These are phyloP conservation scores for Rhizomucor pusillus DNA, from an alignment of 371 early-diverging fungal species.

Conservation along the genomic window DNA sequence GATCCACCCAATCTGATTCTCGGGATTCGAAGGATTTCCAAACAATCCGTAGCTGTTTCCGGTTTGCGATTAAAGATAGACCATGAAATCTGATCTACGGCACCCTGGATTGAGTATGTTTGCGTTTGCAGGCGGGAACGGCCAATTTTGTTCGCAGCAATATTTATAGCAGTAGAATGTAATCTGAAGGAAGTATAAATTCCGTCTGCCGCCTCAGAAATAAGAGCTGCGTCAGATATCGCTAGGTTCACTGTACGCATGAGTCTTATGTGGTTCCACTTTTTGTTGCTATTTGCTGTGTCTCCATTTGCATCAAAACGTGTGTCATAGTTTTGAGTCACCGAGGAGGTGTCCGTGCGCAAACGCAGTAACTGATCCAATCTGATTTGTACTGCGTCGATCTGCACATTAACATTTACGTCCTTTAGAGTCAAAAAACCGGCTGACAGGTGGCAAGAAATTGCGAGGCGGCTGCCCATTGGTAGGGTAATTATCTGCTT, in stretches of 20 bases:
- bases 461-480: constrained; percentile 25
- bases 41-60: constrained; percentile 12
- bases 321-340: not conserved
- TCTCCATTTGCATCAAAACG: not conserved
- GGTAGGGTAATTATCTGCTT: constrained; percentile 28
- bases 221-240: constrained; percentile 18
- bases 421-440: constrained; percentile 46
- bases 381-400: constrained; percentile 18
- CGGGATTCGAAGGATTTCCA: constrained; percentile 18
- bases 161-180: constrained; percentile 9
- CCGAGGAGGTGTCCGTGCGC: not conserved
- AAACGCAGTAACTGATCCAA: constrained; percentile 12
- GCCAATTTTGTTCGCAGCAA: constrained; percentile 5
- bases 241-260: constrained; percentile 19
- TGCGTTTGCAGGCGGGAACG: constrained; percentile 13
- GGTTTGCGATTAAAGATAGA: constrained; percentile 17
- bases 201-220: constrained; percentile 9
- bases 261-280: constrained; percentile 7
- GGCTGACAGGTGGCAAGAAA: constrained; percentile 49
- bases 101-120: constrained; percentile 18
- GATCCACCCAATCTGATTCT: constrained; percentile 12
- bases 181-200: constrained; percentile 14
- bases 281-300: not conserved
- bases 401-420: constrained; percentile 28
- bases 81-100: constrained; percentile 13